Percentiles rank a stretch among this genome's conserved stretches.
Evolutionary conservation across 331 rosid species (phyloP).

Genomic region (Arachis monticola): DNA sequence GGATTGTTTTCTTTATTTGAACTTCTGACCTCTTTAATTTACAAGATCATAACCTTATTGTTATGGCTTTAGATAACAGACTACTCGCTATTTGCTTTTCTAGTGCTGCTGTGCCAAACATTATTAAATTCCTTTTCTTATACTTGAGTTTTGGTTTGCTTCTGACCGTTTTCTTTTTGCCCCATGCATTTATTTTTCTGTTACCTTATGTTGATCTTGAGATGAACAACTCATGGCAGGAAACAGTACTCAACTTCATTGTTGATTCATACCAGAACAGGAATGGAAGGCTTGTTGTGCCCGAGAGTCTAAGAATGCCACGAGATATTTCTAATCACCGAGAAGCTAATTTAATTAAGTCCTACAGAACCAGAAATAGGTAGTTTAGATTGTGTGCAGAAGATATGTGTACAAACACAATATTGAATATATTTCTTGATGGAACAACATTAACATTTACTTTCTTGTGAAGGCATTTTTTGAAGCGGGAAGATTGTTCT

Average conservation of each 20-base stretch:
- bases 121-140: conserved; percentile 21
- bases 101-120: background rate
- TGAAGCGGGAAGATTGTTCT: conserved; percentile 71
- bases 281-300: conserved; percentile 62
- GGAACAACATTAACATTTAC: conserved; percentile 23
- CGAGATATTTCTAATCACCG: conserved; percentile 57
- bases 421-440: conserved; percentile 12
- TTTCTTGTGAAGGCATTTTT: conserved; percentile 66
- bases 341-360: conserved; percentile 60
- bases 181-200: conserved; percentile 2
- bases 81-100: too few relatives aligned
- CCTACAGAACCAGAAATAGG: conserved; percentile 76
- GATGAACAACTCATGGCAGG: conserved; percentile 57
- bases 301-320: conserved; percentile 62
- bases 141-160: conserved; percentile 8
- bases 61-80: background rate
- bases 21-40: too few relatives aligned
- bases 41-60: too few relatives aligned
- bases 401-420: conserved; percentile 46
- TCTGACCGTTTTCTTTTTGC: conserved; percentile 4
- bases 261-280: conserved; percentile 56
- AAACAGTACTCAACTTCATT: conserved; percentile 69
- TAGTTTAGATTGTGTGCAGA: conserved; percentile 24
- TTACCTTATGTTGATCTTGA: conserved; percentile 32
- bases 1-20: too few relatives aligned